Base-by-base conservation (phyloP, 176 grass and related monocot genomes). In the Oryza nivara region DNA sequence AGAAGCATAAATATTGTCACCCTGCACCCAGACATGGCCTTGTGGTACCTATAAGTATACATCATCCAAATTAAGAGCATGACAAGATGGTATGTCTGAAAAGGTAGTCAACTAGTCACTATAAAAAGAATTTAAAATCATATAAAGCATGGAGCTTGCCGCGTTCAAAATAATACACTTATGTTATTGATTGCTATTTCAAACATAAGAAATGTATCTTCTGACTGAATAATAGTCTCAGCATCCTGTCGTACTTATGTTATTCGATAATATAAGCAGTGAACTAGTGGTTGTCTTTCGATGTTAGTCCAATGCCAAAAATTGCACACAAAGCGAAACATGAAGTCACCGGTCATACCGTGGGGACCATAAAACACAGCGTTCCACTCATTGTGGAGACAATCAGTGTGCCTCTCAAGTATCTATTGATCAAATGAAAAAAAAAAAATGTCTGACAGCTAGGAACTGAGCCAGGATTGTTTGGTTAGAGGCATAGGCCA, bases 11-110 rank as follows among this genome's bases (percentile, higher is more conserved):
- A 85, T 72, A 87, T 98, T 92, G 67, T 98, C 96, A 5, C 96
- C 96, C 81, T 98, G 93, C 70, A 98, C 87, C 96, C 96, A 98
- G 26, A 93, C 75, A 85, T 98, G 93, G 15, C 91, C 93, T 77
- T 92, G 46, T 14, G 93, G 96, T 63, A 98, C 91, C 96, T 95
- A 83, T 17, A 95, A 85, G 75, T 45, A 77, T 54, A 34, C 41
- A 32, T 66, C 23, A 3, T 15, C 13, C 19, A 63, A 26, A 60
- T 35, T 38, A 88, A 68, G 67, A 77, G 19, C 51, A 71, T 54
- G 25, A 43, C 26, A 22, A 65, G 58, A 68, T 66, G 3, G 2
- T 22, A 46, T 11, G 51, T 80, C 68, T 73, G 15, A n/a, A 43
- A 89, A 56, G 7, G n/a, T 73, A 23, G 20, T 17, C 4, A 19